Evolutionary conservation across 345 rosid species (phyloP), one percentile per base, ranked within the genome.

Genomic region (Acer campestre): DNA sequence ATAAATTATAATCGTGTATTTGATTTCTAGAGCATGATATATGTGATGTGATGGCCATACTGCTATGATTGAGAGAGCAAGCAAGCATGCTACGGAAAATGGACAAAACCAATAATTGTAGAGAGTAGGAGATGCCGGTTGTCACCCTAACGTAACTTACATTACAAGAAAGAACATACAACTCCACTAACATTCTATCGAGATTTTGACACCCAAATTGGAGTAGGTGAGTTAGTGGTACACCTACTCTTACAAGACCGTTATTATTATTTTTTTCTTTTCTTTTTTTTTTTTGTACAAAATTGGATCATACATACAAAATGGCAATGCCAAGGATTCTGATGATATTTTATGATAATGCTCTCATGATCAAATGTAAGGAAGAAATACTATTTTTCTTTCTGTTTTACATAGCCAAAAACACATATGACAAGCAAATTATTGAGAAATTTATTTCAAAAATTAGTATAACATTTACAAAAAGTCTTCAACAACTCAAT

Each of bases 161-260:
- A 71, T 76, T 76, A 9, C 35, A 76, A 76, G 83, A 5, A 71
- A 76, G 56, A 61, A 35, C 38, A 49, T 27, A 1, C 38, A 22
- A 17, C 82, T 29, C 31, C 82, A 79, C 67, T 62, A 79, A 10
- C 40, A 40, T 40, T 9, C 46, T 42, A 42, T 42, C 46, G 7
- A 42, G 46, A 42, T 42, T 42, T 42, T 8, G 10, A 42, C 46
- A 42, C 46, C 27, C 18, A 10, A 44, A 44, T 25, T 23, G 59
- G 75, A 49, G 75, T 62, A 14, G 51, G 73, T 42, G 67, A 63
- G 71, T 20, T 75, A 29, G 76, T 80, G 79, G 68, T 31, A 31
- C 38, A 31, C 38, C 38, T 31, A 31, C 35, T 31, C 35, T 2
- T 31, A 31, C 38, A 31, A 4, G 5, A 3, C 35, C 68, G 14